These are phyloP conservation scores for Agapanthus africanus DNA, from an alignment of 106 monocot species.

Conservation along the genomic window DNA sequence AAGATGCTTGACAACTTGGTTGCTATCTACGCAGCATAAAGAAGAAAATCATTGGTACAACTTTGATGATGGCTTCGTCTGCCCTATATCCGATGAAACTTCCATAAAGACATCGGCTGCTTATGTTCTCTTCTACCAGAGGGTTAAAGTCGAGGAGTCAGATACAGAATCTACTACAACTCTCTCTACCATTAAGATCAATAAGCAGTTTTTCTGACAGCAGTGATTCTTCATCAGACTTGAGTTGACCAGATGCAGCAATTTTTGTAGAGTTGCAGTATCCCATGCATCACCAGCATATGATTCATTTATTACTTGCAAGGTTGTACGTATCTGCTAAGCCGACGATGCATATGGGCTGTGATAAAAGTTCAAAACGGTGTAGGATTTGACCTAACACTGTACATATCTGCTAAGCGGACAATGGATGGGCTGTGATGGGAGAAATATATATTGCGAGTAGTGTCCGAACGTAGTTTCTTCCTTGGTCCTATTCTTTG, in stretches of 20 bases:
- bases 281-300: background rate
- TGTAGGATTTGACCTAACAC: background rate
- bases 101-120: conserved; percentile 49
- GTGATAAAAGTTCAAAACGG: background rate
- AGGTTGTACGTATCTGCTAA: background rate
- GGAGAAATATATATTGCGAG: too few species aligned
- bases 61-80: conserved; percentile 57
- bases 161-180: background rate
- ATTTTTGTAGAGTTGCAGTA: background rate
- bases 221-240: background rate
- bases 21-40: conserved; percentile 32
- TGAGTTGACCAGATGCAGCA: background rate
- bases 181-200: too few species aligned
- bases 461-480: too few species aligned
- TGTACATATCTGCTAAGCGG: too few species aligned
- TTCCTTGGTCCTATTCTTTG: too few species aligned
- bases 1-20: background rate
- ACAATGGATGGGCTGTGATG: too few species aligned
- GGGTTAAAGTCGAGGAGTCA: conserved; percentile 8
- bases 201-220: background rate
- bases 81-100: conserved; percentile 27
- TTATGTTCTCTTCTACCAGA: conserved; percentile 71
- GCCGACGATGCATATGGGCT: background rate
- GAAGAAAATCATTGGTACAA: conserved; percentile 45
- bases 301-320: background rate